Conservation (phyloP, 257 asterid species). For the Fraxinus excelsior region DNA sequence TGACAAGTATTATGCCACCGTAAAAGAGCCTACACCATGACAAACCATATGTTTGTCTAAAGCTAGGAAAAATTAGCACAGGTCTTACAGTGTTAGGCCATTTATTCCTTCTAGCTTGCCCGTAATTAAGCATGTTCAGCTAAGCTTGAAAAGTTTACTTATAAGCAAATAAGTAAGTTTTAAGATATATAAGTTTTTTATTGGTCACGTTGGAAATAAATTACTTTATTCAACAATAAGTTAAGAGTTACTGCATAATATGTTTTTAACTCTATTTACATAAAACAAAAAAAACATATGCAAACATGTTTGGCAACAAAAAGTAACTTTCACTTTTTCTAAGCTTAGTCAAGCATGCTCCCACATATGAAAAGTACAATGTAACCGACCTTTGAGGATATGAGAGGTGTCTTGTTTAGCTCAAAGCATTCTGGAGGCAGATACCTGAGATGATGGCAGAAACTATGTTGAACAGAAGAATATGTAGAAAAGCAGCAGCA, state of each 20-base stretch:
- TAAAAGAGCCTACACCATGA: not conserved
- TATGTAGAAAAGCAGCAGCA: not conserved
- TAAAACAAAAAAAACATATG: not conserved
- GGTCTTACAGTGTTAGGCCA: too few species aligned
- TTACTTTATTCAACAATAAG: not conserved
- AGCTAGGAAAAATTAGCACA: too few species aligned
- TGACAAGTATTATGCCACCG: not conserved
- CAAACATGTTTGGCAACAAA: not conserved
- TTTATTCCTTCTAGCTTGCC: too few species aligned
- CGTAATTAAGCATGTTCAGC: not conserved
- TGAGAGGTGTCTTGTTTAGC: conserved; percentile 88
- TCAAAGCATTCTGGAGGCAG: conserved; percentile 99
- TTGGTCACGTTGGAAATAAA: not conserved
- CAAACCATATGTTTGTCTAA: not conserved
- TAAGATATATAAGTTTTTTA: too few species aligned
- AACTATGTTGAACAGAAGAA: conserved; percentile 8
- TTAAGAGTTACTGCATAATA: not conserved
- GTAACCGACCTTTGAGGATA: conserved; percentile 87
- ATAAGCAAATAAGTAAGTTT: not conserved
- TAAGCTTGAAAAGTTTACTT: too few species aligned
- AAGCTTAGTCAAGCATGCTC: not conserved
- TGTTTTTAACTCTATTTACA: too few species aligned
- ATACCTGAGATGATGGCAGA: conserved; percentile 59
- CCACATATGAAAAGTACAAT: not conserved
- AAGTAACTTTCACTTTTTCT: not conserved